phyloP scores from a whole-genome alignment of 2,329 filamentous ascomycete species.

The Tolypocladium pustulatum region DNA sequence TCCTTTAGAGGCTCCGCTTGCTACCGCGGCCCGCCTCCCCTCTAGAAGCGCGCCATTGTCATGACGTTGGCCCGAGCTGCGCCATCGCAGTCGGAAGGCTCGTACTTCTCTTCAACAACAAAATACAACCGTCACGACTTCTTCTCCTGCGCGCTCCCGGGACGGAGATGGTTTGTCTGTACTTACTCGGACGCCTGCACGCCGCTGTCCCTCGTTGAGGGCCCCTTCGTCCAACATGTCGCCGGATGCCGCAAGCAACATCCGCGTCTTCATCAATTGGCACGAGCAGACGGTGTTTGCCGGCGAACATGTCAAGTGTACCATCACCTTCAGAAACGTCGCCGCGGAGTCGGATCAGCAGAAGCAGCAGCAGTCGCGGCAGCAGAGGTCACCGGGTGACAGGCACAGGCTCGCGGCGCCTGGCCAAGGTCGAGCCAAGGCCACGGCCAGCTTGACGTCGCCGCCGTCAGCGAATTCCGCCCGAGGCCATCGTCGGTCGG shows the following conservation, averaged over 20 bases:
- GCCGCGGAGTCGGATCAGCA: conserved; percentile 32
- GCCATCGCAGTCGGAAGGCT: neutral
- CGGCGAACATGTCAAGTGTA: conserved; percentile 90
- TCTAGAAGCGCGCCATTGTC: neutral
- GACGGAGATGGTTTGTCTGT: conserved; percentile 20
- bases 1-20: neutral
- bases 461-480: conserved; percentile 27
- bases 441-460: conserved; percentile 33
- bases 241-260: conserved; percentile 50
- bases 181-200: conserved; percentile 12
- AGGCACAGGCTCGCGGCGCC: conserved; percentile 31
- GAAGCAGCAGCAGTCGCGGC: conserved; percentile 12
- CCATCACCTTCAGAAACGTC: conserved; percentile 91
- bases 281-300: conserved; percentile 91
- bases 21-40: neutral
- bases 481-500: conserved; percentile 52
- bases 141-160: conserved; percentile 4
- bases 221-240: conserved; percentile 30
- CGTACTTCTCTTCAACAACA: neutral
- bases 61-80: conserved; percentile 5
- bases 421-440: conserved; percentile 29
- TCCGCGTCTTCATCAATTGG: conserved; percentile 94
- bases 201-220: conserved; percentile 20
- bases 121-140: neutral
- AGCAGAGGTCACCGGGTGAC: conserved; percentile 16